phyloP scores from a whole-genome alignment of 129 eudicot species.

The sunflower (Helianthus annuus) region HanXRQr2.0-SUNRISE NC_035437.2:104740466-104740965 shows the following conservation, averaged over 20 bases:
- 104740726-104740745: constrained; percentile 26
- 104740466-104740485: too few species aligned
- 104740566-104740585: too few species aligned
- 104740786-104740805: not conserved
- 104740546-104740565: too few species aligned
- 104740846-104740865: constrained; percentile 24
- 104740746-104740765: constrained; percentile 38
- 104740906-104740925: not conserved
- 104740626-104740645: constrained; percentile 1
- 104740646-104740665: constrained; percentile 1
- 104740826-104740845: not conserved
- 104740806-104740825: constrained; percentile 22
- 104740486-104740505: too few species aligned
- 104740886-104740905: too few species aligned
- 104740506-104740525: too few species aligned
- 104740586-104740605: too few species aligned
- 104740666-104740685: constrained; percentile 18
- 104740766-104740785: constrained; percentile 4
- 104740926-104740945: not conserved
- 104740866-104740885: not conserved
- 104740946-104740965: not conserved
- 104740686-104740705: not conserved
- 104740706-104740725: constrained; percentile 22
- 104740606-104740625: too few species aligned
- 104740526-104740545: too few species aligned